Evolutionary conservation across 306 rosid genomes (phyloP), one percentile per base, ranked within the genome.

Genomic region (Neltuma alba): DNA sequence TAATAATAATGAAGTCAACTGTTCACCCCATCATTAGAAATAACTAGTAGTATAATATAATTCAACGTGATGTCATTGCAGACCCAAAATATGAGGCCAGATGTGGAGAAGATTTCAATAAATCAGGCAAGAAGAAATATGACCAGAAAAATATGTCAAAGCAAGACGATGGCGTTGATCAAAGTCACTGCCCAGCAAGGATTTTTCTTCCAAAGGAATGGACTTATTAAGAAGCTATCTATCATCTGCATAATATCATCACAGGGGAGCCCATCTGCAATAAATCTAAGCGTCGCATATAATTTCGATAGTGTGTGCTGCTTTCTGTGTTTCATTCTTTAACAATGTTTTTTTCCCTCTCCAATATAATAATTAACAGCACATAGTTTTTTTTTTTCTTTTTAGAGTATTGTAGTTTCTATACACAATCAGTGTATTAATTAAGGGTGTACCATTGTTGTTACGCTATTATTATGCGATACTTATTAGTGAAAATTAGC

Each of bases 161-260:
- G 18, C 83, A 83, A 63, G 82, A 87, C 71, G 58, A 52, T 7
- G 58, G 27, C 23, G 58, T 52, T 52, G 84, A 73, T 72, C 81
- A 73, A 76, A 87, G 8, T 76, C 81, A 79, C 21, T 81, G 84
- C 1, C 86, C 85, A 38, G 10, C 52, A 8, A 91, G 85, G 21
- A 70, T 87, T 67, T 91, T 83, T 82, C 96, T 93, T 80, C 98
- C 98, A 38, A 88, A 91, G 79, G 98, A 93, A 69, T 93, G 96
- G 98, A 91, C 92, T 33, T 93, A 91, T 67, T 92, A 74, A 76
- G n/a, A n/a, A 58, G 63, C 63, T 4, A 52, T 20, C 7, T 8
- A 2, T 30, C 28, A 2, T 30, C 28, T 54, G 54, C 61, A 25
- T 6, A 9, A 52, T 50, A 45, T 14, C 33, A 40, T 41, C 34